Evolutionary conservation across 176 grass and related monocot species (phyloP), one percentile per base, ranked within the genome.

Genomic region (Dendrocalamus sinicus): DNA sequence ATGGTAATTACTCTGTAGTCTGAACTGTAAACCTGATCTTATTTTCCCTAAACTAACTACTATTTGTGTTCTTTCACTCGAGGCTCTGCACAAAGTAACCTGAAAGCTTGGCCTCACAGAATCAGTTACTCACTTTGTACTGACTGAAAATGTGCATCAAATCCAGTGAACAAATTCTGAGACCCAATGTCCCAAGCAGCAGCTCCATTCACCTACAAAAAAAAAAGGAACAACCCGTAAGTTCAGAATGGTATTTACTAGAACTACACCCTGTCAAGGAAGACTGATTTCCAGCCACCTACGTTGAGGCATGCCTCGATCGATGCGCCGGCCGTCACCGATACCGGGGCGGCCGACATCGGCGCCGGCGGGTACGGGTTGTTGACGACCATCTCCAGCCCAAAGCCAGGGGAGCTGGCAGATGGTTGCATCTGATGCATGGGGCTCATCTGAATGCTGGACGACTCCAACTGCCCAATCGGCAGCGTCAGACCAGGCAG

Each of bases 391-490:
- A 95, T 92, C 52, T 94, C 84, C 35, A 95, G 75, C 26, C 78
- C 91, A 35, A 83, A 89, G 63, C 59, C 79, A 66, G 85, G 69
- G 74, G 63, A 88, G 67, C 57, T 72, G 50, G 85, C 69, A 20
- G 89, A 39, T 7, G 83, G 45, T 24, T 88, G 89, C 75, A 75
- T 51, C 78, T 79, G 93, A 82, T 79, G 91, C 52, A 98, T 72
- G n/a, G 80, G 32, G 90, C 82, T 88, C 86, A 92, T 89, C 83
- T 91, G 96, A 68, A 94, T 77, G 63, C 86, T 91, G 28, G 90
- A 55, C 71, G 75, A 88, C 52, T 98, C 91, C 69, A 91, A 55
- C 72, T 81, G 89, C 57, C 74, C 87, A 2, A 73, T 74, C 63
- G 84, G 75, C 64, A 88, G 76, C 26, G 85, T 73, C 73, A 81